Evolutionary conservation across 805 yeast genomes (phyloP).

Genomic region (Candida loeiensis): DNA sequence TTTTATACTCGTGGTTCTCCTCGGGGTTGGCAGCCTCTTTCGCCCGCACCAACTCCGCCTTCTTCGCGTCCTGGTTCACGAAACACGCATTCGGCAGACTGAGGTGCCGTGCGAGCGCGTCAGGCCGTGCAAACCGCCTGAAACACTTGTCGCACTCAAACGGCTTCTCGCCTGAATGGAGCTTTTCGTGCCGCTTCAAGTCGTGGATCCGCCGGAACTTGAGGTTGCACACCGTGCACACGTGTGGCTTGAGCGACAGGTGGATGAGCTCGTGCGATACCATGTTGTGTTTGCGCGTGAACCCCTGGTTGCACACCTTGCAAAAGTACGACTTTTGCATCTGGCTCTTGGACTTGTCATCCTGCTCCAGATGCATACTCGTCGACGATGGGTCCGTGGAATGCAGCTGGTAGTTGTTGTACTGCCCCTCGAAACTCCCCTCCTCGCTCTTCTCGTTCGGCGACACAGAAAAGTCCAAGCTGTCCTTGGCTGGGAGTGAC

Average conservation of each 20-base stretch:
- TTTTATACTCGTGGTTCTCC: background rate
- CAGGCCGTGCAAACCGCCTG: slow-evolving; percentile 67
- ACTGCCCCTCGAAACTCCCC: background rate
- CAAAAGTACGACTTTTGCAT: slow-evolving; percentile 44
- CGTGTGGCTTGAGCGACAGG: slow-evolving; percentile 59
- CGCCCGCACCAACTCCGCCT: slow-evolving; percentile 2
- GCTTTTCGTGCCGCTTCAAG: slow-evolving; percentile 67
- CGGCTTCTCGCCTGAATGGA: slow-evolving; percentile 76
- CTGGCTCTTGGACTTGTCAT: background rate
- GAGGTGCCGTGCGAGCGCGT: slow-evolving; percentile 68
- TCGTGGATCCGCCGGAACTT: slow-evolving; percentile 73
- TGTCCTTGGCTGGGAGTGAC: too few relatives aligned
- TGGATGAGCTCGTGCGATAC: slow-evolving; percentile 71
- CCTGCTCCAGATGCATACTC: background rate
- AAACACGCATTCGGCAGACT: slow-evolving; percentile 42
- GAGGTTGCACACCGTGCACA: slow-evolving; percentile 57
- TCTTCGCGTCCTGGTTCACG: slow-evolving; percentile 9
- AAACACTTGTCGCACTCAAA: slow-evolving; percentile 58
- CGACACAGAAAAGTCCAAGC: background rate
- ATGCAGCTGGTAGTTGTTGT: background rate
- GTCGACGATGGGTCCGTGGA: background rate
- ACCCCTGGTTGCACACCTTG: slow-evolving; percentile 56
- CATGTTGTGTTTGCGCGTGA: slow-evolving; percentile 71
- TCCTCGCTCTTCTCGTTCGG: slow-evolving; percentile 2
- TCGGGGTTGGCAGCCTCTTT: background rate